phyloP scores from a whole-genome alignment of 2,329 filamentous ascomycete species.

The Zasmidium citrigriseum region DNA sequence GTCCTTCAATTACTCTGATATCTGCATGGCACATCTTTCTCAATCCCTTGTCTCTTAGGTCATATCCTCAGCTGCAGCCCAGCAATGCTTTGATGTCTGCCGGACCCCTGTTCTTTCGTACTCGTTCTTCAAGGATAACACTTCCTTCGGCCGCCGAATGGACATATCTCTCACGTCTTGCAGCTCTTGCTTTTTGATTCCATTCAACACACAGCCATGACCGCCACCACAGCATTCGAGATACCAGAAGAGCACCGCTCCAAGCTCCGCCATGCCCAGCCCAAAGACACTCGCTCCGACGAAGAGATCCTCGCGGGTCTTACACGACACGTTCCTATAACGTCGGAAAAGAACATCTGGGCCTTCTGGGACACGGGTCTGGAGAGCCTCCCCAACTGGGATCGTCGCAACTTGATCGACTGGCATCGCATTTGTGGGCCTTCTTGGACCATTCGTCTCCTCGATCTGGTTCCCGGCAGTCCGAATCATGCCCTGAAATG shows the following conservation, averaged over 20 bases:
- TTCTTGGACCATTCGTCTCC: conserved; percentile 45
- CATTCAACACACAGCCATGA: too few species aligned
- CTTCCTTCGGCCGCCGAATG: too few species aligned
- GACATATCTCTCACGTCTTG: too few species aligned
- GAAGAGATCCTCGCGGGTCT: neutral
- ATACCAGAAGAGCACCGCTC: neutral
- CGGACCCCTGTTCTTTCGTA: too few species aligned
- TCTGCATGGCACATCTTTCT: too few species aligned
- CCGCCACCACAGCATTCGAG: neutral
- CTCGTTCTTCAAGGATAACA: too few species aligned
- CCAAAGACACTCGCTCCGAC: neutral
- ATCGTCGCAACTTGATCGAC: conserved; percentile 41
- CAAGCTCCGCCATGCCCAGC: neutral
- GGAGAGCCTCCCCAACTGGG: conserved; percentile 37
- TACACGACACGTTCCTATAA: conserved; percentile 26
- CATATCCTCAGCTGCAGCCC: too few species aligned
- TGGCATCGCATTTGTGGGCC: conserved; percentile 42
- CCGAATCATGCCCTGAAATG: conserved; percentile 43
- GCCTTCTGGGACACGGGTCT: conserved; percentile 43
- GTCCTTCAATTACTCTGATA: too few species aligned
- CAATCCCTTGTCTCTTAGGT: too few species aligned
- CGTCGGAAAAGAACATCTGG: conserved; percentile 45
- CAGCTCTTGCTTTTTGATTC: too few species aligned
- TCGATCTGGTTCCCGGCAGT: conserved; percentile 41
- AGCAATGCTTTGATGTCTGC: too few species aligned